Percentiles rank a stretch among this genome's conserved stretches.
Conservation (phyloP, 306 rosid species). For the Carpinus viminea region DNA sequence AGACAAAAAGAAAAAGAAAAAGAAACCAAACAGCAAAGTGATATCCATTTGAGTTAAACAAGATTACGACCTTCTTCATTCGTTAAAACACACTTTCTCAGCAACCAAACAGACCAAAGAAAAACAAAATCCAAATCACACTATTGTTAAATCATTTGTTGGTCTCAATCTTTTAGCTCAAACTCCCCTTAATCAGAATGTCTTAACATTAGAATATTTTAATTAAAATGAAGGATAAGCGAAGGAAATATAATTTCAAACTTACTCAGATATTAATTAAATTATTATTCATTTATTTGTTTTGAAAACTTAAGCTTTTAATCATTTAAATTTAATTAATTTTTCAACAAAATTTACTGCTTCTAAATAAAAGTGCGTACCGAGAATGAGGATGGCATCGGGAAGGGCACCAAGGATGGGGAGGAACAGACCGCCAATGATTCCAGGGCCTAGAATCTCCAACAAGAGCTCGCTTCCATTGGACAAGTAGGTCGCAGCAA, state of each 20-base stretch:
- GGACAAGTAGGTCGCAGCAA: slow-evolving; percentile 73
- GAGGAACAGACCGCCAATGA: slow-evolving; percentile 87
- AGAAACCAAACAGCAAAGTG: no score
- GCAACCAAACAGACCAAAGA: slow-evolving; percentile 11
- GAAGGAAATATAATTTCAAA: no score
- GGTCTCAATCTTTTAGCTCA: no score
- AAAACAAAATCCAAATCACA: neutral
- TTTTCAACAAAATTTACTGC: neutral
- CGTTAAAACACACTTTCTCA: neutral
- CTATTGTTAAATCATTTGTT: no score
- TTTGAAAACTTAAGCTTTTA: no score
- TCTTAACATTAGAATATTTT: no score
- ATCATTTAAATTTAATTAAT: no score
- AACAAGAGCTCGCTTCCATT: slow-evolving; percentile 81
- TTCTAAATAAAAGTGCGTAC: neutral
- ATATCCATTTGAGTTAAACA: neutral
- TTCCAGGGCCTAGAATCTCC: slow-evolving; percentile 93
- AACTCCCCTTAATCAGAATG: no score
- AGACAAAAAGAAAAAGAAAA: no score
- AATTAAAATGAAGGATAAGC: no score
- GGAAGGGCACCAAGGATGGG: slow-evolving; percentile 70
- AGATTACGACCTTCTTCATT: neutral
- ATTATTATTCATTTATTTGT: no score
- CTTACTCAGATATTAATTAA: no score
- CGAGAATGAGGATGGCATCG: slow-evolving; percentile 58